phyloP scores from a whole-genome alignment of 768 basidiomycete species.

The Melanogaster broomeanus region DNA sequence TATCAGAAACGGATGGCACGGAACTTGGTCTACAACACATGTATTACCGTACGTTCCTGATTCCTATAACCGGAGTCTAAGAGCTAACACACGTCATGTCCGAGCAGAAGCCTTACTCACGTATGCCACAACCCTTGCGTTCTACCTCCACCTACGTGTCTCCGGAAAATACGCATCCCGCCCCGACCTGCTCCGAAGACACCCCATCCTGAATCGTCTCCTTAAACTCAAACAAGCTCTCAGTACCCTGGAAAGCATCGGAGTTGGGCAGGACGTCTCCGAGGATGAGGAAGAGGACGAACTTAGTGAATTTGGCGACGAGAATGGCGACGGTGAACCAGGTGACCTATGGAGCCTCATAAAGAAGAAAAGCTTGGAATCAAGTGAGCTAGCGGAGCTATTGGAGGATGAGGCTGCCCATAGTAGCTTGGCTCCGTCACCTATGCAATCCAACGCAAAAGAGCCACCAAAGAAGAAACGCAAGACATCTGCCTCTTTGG shows the following conservation, averaged over 20 bases:
- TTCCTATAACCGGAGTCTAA: background rate
- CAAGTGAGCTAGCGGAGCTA: constrained; percentile 56
- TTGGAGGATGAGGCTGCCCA: constrained; percentile 48
- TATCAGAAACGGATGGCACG: constrained; percentile 50
- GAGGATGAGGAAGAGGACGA: constrained; percentile 46
- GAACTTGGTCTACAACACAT: constrained; percentile 75
- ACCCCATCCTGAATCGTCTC: constrained; percentile 75
- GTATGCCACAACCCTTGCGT: constrained; percentile 88
- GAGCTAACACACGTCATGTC: background rate
- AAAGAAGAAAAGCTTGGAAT: constrained; percentile 38
- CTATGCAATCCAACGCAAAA: constrained; percentile 1
- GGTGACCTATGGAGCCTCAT: constrained; percentile 46
- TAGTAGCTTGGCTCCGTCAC: constrained; percentile 5
- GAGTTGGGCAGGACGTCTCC: constrained; percentile 58
- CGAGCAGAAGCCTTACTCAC: constrained; percentile 81
- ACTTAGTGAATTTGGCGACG: constrained; percentile 26
- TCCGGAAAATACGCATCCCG: constrained; percentile 61
- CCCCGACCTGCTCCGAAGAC: constrained; percentile 62
- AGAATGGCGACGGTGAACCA: constrained; percentile 41
- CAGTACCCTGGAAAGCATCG: constrained; percentile 80
- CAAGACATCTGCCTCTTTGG: constrained; percentile 38
- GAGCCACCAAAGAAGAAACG: constrained; percentile 62
- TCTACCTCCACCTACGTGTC: constrained; percentile 87
- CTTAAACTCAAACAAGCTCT: constrained; percentile 83
- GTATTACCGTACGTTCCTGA: constrained; percentile 79